phyloP scores from a whole-genome alignment of 2,329 filamentous ascomycete genomes.

The Aspergillus pseudoglaucus region DNA sequence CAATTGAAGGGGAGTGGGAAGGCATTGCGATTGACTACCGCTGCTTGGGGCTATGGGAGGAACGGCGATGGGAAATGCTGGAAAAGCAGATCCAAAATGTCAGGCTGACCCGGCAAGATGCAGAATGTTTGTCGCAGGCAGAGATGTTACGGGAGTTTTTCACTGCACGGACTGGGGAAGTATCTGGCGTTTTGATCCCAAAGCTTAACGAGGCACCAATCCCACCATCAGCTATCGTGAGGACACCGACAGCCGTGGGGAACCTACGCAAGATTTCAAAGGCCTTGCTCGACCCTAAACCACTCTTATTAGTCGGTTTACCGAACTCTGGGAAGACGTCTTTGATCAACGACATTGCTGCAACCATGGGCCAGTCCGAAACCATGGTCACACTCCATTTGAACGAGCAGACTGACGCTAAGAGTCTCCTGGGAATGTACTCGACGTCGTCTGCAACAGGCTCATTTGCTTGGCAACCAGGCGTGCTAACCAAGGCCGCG shows the following conservation, averaged over 20 bases:
- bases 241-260: slow-evolving; percentile 63
- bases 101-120: slow-evolving; percentile 16
- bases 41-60: slow-evolving; percentile 62
- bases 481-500: slow-evolving; percentile 88
- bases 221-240: slow-evolving; percentile 52
- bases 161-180: slow-evolving; percentile 56
- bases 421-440: slow-evolving; percentile 91
- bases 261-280: slow-evolving; percentile 67
- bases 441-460: slow-evolving; percentile 81
- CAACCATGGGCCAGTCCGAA: slow-evolving; percentile 68
- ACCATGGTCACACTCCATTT: slow-evolving; percentile 90
- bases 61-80: slow-evolving; percentile 47
- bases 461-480: slow-evolving; percentile 85
- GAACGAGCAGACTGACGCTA: slow-evolving; percentile 97
- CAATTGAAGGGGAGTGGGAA: slow-evolving; percentile 67
- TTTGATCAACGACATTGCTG: slow-evolving; percentile 73
- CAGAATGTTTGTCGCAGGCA: slow-evolving; percentile 18
- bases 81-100: slow-evolving; percentile 19
- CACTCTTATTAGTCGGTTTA: slow-evolving; percentile 73
- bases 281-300: slow-evolving; percentile 60
- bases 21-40: slow-evolving; percentile 69
- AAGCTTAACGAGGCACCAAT: slow-evolving; percentile 44
- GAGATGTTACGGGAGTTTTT: slow-evolving; percentile 33
- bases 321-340: slow-evolving; percentile 89
- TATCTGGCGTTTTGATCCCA: slow-evolving; percentile 63